phyloP scores from a whole-genome alignment of 202 grass and related monocot species.

The Schoenoplectus tabernaemontani region DNA sequence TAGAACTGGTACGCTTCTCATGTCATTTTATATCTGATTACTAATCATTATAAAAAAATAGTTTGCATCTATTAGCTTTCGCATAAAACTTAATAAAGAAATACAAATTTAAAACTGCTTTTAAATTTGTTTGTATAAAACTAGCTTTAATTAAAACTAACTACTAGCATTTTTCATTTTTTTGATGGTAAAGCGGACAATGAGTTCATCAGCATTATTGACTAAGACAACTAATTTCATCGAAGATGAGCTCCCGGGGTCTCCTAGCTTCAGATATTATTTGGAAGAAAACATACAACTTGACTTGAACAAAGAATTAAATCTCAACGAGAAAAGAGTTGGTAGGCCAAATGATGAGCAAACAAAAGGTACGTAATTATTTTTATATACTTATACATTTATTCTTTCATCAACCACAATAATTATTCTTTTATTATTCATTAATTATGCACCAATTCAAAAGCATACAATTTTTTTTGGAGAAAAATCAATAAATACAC shows the following conservation, averaged over 20 bases:
- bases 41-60: background rate
- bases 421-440: too few species aligned
- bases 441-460: too few species aligned
- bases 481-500: too few species aligned
- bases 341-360: background rate
- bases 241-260: background rate
- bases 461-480: too few species aligned
- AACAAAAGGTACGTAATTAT: background rate
- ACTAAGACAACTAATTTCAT: background rate
- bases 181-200: background rate
- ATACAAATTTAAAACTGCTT: background rate
- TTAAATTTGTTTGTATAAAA: background rate
- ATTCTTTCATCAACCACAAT: background rate
- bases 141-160: background rate
- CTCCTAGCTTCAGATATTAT: background rate
- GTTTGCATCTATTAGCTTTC: background rate
- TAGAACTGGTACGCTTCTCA: conserved; percentile 1
- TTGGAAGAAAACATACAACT: background rate
- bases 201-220: background rate
- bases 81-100: background rate
- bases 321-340: background rate
- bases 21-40: background rate
- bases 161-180: background rate
- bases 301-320: background rate
- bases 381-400: background rate